Evolutionary conservation across 2,329 filamentous ascomycete species (phyloP).

Genomic region (Capronia americana): DNA sequence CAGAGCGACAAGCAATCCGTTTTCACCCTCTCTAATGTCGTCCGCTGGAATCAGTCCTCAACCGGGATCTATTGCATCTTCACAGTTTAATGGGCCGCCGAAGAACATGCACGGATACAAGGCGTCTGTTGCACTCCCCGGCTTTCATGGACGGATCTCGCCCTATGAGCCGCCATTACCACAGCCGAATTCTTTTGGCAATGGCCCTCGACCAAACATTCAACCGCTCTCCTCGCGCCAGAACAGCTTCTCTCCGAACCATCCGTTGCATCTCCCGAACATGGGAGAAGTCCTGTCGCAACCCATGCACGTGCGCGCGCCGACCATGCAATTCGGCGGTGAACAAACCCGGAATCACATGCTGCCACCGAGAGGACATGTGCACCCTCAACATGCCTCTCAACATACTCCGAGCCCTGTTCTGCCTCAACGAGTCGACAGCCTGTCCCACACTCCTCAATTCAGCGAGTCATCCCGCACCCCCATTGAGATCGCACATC

Average conservation of each 20-base stretch:
- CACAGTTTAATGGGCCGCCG: slow-evolving; percentile 66
- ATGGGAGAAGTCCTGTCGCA: slow-evolving; percentile 62
- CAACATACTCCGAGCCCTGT: slow-evolving; percentile 41
- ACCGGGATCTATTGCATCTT: slow-evolving; percentile 71
- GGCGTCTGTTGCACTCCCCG: slow-evolving; percentile 73
- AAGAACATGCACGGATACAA: slow-evolving; percentile 67
- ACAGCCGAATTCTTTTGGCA: slow-evolving; percentile 64
- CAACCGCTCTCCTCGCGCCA: slow-evolving; percentile 42
- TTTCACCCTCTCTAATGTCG: slow-evolving; percentile 66
- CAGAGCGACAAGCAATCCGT: slow-evolving; percentile 65
- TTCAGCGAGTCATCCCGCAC: slow-evolving; percentile 34
- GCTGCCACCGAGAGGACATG: slow-evolving; percentile 22
- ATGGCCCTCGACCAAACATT: slow-evolving; percentile 36
- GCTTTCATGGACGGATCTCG: slow-evolving; percentile 65
- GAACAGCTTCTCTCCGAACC: slow-evolving; percentile 64
- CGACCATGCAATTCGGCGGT: slow-evolving; percentile 9
- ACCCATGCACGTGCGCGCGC: slow-evolving; percentile 22
- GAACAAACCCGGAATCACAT: slow-evolving; percentile 18
- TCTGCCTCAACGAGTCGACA: slow-evolving; percentile 27
- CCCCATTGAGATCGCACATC: slow-evolving; percentile 63
- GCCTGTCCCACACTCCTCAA: slow-evolving; percentile 31
- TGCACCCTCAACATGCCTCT: slow-evolving; percentile 54
- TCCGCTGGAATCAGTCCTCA: slow-evolving; percentile 69
- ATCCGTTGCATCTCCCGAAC: slow-evolving; percentile 51
- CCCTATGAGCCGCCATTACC: slow-evolving; percentile 72